Evolutionary conservation across 1,284 basidiomycete genomes (phyloP), one percentile per base, ranked within the genome.

Genomic region (Ganoderma resinaceum): DNA sequence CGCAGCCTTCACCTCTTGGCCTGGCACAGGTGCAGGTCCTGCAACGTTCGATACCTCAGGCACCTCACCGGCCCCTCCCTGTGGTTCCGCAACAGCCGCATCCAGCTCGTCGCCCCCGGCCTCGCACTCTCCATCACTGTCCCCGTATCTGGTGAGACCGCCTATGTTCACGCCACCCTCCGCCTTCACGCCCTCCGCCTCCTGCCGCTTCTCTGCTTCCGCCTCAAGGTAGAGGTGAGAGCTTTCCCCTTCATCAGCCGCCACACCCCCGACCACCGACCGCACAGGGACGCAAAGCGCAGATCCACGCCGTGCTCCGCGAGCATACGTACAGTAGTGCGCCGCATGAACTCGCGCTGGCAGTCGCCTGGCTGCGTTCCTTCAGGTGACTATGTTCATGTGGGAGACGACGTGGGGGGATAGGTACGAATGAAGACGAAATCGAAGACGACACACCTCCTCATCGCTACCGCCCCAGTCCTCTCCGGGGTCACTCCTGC

Each of bases 301-400:
- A 76, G 82, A 76, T 90, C 95, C 71, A 77, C 81, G 0, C 93
- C 90, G 74, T 96, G 89, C 73, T 96, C 94, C 7, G 95, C 90
- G 5, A 96, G 82, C 68, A 97, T 96, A n/a, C 94, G 88, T 85
- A 95, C 74, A 0, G 93, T 93, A 0, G 95, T 96, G 69, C 91
- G 88, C 11, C 82, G 80, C 89, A 97, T 95, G 33, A 96, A 83
- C 11, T 86, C 84, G 62, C 79, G 82, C 74, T 94, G 89, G 0
- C 81, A 57, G 40, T 88, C 85, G 57, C 92, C 87, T 2, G 95
- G 93, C 93, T 95, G 72, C n/a, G 31, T 14, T n/a, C 0, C 23
- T 49, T n/a, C n/a, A 12, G 46, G 20, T 1, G 46, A 49, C n/a
- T n/a, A n/a, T n/a, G n/a, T n/a, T n/a, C n/a, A n/a, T n/a, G n/a